A percentile compares a stretch with the other conserved stretches of the same genome.
phyloP scores from a whole-genome alignment of 1,139 yeast genomes.

The Insectozyma bohioensis region DNA sequence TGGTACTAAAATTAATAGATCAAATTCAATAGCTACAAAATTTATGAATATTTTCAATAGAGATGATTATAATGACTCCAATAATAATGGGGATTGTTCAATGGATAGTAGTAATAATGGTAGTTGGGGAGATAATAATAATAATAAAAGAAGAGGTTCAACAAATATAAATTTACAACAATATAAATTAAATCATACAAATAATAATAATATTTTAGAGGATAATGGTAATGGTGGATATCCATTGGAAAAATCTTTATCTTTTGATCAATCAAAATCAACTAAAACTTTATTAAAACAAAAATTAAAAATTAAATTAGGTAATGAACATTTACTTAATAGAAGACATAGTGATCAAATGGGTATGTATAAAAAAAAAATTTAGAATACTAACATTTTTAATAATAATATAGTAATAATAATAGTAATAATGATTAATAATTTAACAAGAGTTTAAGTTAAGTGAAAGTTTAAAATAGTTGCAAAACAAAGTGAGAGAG shows the following conservation, averaged over 20 bases:
- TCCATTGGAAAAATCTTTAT: conserved; percentile 15
- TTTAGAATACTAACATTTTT: conserved; percentile 1
- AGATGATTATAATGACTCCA: neutral
- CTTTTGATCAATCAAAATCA: conserved; percentile 44
- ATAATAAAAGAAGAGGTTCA: conserved; percentile 6
- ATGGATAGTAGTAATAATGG: neutral
- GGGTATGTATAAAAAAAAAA: conserved; percentile 39
- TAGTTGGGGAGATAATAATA: neutral
- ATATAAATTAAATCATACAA: conserved; percentile 5
- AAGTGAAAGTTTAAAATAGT: neutral
- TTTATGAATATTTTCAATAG: conserved; percentile 8
- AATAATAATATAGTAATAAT: neutral
- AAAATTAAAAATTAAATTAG: conserved; percentile 17
- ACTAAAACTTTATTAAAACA: conserved; percentile 30
- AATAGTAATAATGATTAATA: too few species aligned
- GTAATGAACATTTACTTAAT: conserved; percentile 14
- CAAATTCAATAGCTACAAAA: conserved; percentile 9
- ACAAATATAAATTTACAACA: conserved; percentile 1
- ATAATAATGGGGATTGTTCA: neutral
- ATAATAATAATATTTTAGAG: neutral
- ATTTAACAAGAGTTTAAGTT: too few species aligned
- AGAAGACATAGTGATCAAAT: conserved; percentile 32
- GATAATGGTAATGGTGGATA: neutral
- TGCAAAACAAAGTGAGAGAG: conserved; percentile 1
- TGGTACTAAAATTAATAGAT: conserved; percentile 3